A percentile compares a stretch with the other conserved stretches of the same genome.
phyloP scores from a whole-genome alignment of 1,139 yeast species.

The Diutina catenulata region DNA sequence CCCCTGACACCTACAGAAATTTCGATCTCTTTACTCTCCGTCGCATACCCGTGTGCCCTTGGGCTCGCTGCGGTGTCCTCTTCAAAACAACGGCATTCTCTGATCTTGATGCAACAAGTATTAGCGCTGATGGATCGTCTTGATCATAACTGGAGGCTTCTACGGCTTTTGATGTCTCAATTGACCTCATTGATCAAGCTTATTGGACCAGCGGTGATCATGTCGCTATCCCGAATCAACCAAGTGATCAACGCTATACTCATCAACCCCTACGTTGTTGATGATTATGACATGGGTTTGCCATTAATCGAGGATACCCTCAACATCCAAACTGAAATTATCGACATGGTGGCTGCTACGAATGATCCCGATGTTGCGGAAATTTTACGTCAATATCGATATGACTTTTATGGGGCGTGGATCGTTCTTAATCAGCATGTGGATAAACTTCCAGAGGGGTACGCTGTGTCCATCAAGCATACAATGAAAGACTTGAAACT shows the following conservation, averaged over 20 bases:
- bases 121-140: slow-evolving; percentile 1
- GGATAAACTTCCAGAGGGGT: no score
- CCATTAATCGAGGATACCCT: no score
- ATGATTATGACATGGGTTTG: slow-evolving; percentile 2
- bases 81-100: no score
- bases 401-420: no score
- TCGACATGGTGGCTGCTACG: no score
- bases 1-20: neutral
- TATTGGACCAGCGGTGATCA: neutral
- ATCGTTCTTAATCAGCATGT: no score
- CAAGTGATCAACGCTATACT: neutral
- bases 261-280: slow-evolving; percentile 3
- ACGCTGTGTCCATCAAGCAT: no score
- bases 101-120: neutral
- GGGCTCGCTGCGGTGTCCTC: neutral
- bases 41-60: slow-evolving; percentile 2
- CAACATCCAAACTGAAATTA: no score
- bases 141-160: neutral
- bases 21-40: neutral
- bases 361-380: no score
- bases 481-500: no score
- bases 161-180: neutral
- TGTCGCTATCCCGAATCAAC: neutral
- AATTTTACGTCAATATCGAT: no score
- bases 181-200: neutral